Evolutionary conservation across 768 basidiomycete genomes (phyloP), one percentile per base, ranked within the genome.

Genomic region (Coprinopsis sp.): DNA sequence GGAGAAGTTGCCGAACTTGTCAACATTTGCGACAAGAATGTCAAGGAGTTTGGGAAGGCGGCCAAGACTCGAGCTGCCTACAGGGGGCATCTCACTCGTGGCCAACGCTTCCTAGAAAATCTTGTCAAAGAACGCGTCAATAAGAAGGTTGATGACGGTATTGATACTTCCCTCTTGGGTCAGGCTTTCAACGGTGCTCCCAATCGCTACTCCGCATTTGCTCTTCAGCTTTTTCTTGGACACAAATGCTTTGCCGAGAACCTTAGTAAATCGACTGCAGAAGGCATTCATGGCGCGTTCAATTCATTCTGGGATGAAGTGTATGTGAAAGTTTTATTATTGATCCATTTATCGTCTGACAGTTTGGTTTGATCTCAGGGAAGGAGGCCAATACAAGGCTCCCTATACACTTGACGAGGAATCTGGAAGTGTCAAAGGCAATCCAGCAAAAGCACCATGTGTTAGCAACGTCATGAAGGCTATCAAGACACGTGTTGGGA

Each of bases 301-400:
- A 19, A 19, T 37, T 6, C 14, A 37, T 13, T 7, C 6, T 7
- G 14, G 36, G 36, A 37, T 7, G 8, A 37, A 37, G 16, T 37
- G n/a, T n/a, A n/a, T 19, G 36, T 37, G 36, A 37, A 19, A n/a
- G 14, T 37, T 31, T 10, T 10, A n/a, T 31, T 10, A 8, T 31
- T n/a, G 10, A 18, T 7, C 14, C 6, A 19, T 13, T 18, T 19
- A 37, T 37, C 18, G 21, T n/a, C 18, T 37, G 21, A 8, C 36
- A 18, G 36, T 8, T 8, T 13, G 10, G 18, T 19, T 8, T 37
- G n/a, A 37, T n/a, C n/a, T n/a, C n/a, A n/a, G n/a, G n/a, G n/a
- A n/a, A n/a, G n/a, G n/a, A n/a, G n/a, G 36, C 4, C 53, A 41
- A 14, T 67, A 66, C 48, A 38, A 37, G 1, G 63, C 64, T 4